Conservation (phyloP, 345 rosid species). For the Noccaea caerulescens region DNA sequence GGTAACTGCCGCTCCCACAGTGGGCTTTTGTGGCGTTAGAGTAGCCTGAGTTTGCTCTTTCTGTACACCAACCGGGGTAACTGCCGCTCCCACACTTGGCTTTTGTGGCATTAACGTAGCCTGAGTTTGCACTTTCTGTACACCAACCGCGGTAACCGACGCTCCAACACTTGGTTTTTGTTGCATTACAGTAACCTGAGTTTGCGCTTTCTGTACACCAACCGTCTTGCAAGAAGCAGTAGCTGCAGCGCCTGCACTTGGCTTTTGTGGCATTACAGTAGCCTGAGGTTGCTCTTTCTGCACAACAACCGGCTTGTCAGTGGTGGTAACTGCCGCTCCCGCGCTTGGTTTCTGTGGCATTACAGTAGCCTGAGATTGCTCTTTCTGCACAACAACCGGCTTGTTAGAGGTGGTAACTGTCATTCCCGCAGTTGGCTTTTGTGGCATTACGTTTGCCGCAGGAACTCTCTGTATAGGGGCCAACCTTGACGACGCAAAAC, state of each 20-base stretch:
- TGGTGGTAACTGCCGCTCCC: too few relatives aligned
- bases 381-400: conserved; percentile 38
- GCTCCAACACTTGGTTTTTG: too few relatives aligned
- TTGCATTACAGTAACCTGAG: too few relatives aligned
- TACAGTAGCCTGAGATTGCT: conserved; percentile 40
- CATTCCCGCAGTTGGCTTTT: conserved; percentile 42
- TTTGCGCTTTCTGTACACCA: too few relatives aligned
- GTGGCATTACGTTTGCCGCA: conserved; percentile 34
- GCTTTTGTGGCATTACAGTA: too few relatives aligned
- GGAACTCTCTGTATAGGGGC: conserved; percentile 43
- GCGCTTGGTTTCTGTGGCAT: conserved; percentile 42
- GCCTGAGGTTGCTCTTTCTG: too few relatives aligned
- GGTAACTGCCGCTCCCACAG: not conserved
- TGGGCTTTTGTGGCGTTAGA: conserved; percentile 44
- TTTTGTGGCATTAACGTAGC: conserved; percentile 28
- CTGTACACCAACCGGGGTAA: conserved; percentile 29
- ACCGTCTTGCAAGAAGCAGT: too few relatives aligned
- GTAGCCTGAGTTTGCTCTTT: conserved; percentile 41
- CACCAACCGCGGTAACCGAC: too few relatives aligned
- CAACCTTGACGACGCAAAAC: conserved; percentile 33
- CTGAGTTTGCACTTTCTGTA: too few relatives aligned
- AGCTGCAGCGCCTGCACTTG: too few relatives aligned
- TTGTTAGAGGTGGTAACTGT: conserved; percentile 36
- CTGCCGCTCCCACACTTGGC: conserved; percentile 43
- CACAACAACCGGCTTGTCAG: too few relatives aligned